Conservation (phyloP, 108 stramenopile species). For the Aurantiochytrium sp. region DNA sequence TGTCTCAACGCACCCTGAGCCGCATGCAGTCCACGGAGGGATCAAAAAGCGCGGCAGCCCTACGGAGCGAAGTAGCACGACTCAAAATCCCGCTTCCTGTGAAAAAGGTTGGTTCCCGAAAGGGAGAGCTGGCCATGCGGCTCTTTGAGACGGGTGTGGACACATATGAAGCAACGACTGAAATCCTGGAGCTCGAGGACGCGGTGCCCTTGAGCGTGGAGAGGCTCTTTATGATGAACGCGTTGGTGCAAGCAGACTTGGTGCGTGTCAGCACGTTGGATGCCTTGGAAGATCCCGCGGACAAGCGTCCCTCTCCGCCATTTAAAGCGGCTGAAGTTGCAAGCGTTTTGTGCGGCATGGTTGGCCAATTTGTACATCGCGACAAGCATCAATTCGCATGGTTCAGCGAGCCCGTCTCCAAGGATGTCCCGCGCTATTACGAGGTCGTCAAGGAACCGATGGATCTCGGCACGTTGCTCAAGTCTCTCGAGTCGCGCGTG, state of each 20-base stretch:
- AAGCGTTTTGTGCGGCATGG: not conserved
- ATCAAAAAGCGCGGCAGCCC: not conserved
- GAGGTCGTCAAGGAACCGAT: not conserved
- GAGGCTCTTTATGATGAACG: not conserved
- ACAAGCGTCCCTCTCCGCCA: not conserved
- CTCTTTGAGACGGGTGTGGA: constrained; percentile 2
- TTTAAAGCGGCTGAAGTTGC: not conserved
- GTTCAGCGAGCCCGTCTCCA: not conserved
- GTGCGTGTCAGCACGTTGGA: not conserved
- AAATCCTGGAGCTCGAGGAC: not conserved
- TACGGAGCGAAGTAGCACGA: not conserved
- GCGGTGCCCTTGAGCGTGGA: not conserved
- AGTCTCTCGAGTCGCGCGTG: not conserved
- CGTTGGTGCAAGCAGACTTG: not conserved
- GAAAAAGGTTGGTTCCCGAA: not conserved
- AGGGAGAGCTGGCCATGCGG: not conserved
- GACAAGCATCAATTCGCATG: not conserved
- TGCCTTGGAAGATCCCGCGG: not conserved
- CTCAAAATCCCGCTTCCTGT: not conserved
- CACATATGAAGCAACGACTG: not conserved
- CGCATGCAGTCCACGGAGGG: not conserved
- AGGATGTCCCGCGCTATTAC: not conserved
- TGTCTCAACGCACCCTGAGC: not conserved
- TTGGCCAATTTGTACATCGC: not conserved
- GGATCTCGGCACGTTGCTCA: not conserved